Percentiles rank a stretch among this genome's conserved stretches.
These are phyloP conservation scores for Pueraria montana DNA, from an alignment of 306 rosid species.

Conservation along the genomic window DNA sequence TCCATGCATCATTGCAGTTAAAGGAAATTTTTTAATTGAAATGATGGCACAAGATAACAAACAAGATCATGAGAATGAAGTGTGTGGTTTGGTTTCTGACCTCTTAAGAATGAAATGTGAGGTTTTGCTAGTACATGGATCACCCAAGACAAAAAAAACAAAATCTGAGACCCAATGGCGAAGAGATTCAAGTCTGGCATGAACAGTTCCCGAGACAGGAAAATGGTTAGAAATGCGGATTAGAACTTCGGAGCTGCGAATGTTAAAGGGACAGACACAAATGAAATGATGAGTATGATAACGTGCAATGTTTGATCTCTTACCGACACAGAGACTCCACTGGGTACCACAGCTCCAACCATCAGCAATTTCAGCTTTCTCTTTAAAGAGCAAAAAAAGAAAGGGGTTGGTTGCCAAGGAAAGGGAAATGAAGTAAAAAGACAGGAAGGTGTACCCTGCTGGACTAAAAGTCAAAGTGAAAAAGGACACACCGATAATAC, in stretches of 20 bases:
- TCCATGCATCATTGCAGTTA: constrained; percentile 13
- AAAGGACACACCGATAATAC: not conserved
- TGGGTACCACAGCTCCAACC: constrained; percentile 32
- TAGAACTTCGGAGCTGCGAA: constrained; percentile 3
- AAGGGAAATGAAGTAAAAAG: constrained; percentile 50
- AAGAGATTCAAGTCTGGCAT: constrained; percentile 6
- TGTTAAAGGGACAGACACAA: not conserved
- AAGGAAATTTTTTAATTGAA: not conserved
- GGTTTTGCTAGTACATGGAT: constrained; percentile 38
- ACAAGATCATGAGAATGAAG: not conserved
- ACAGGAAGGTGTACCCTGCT: constrained; percentile 45
- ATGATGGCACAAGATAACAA: not conserved
- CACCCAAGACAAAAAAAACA: not conserved
- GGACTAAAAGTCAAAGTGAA: constrained; percentile 4
- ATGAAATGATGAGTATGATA: not conserved
- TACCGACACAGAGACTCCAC: constrained; percentile 42
- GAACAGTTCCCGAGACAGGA: not conserved
- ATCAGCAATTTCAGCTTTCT: constrained; percentile 38
- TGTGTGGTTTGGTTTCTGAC: constrained; percentile 41
- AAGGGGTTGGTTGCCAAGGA: constrained; percentile 49
- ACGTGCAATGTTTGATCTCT: constrained; percentile 47
- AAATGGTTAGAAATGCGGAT: not conserved
- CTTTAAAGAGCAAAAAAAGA: not conserved
- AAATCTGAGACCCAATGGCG: constrained; percentile 6
- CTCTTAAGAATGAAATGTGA: constrained; percentile 34